Conservation (phyloP, 176 grass and related monocot species). For the Musa troglodytarum region DNA sequence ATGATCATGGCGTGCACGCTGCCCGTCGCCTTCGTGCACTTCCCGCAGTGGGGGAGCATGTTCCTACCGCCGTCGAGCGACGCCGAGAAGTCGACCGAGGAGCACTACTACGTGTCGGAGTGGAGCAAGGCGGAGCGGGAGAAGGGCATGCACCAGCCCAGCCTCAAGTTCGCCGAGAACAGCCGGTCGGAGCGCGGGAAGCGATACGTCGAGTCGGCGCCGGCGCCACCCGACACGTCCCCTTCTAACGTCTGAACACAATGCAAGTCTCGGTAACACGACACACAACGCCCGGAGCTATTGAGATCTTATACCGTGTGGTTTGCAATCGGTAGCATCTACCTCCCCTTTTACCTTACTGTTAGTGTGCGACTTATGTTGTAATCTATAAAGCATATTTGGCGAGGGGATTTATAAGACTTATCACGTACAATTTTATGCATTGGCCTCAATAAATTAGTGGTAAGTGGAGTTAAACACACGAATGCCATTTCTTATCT, state of each 20-base stretch:
- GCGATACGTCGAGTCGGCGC: slow-evolving; percentile 17
- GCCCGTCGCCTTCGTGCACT: slow-evolving; percentile 48
- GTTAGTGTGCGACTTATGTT: no score
- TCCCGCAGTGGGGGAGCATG: slow-evolving; percentile 95
- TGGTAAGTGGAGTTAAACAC: no score
- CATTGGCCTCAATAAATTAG: no score
- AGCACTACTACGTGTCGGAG: slow-evolving; percentile 49
- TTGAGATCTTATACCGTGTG: no score
- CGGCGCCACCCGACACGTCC: slow-evolving; percentile 32
- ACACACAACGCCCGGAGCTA: no score
- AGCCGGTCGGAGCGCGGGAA: slow-evolving; percentile 52
- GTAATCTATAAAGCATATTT: no score
- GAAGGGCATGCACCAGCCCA: slow-evolving; percentile 29
- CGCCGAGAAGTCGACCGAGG: slow-evolving; percentile 20
- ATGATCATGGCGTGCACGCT: slow-evolving; percentile 88
- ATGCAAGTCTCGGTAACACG: no score
- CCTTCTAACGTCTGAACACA: slow-evolving; percentile 31
- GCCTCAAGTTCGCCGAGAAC: slow-evolving; percentile 68
- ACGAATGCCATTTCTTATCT: no score
- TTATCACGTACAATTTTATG: no score
- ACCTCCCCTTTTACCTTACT: no score
- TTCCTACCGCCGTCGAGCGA: slow-evolving; percentile 38
- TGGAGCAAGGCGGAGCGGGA: slow-evolving; percentile 54
- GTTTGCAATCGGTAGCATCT: no score
- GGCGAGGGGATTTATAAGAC: no score